Percentiles rank a stretch among this genome's conserved stretches.
Conservation (phyloP, 306 rosid species). For the Gastrolobium bilobum region DNA sequence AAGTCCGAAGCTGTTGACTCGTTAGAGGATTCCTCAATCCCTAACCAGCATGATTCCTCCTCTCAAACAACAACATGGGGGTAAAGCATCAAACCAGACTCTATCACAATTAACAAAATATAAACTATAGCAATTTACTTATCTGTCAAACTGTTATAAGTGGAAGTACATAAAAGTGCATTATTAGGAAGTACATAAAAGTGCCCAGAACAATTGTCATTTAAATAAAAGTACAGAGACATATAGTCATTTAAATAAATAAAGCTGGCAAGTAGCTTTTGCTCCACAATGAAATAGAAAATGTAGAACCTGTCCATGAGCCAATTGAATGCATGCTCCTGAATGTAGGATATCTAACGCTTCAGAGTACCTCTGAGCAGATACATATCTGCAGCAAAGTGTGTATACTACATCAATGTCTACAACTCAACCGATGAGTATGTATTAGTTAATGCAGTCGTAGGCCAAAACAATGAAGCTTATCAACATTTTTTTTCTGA, state of each 20-base stretch:
- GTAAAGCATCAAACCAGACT: too few species aligned
- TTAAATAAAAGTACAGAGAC: too few species aligned
- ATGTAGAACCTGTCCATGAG: slow-evolving; percentile 75
- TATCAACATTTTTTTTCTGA: neutral
- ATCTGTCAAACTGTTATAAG: too few species aligned
- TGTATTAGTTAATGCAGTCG: neutral
- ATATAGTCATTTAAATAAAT: neutral
- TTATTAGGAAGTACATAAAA: too few species aligned
- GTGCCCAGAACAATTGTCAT: too few species aligned
- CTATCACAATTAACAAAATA: too few species aligned
- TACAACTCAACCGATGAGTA: slow-evolving; percentile 30
- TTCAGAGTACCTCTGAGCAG: slow-evolving; percentile 80
- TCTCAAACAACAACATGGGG: too few species aligned
- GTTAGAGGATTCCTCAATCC: too few species aligned
- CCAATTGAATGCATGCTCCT: slow-evolving; percentile 87
- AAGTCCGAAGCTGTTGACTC: too few species aligned
- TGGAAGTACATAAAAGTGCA: too few species aligned
- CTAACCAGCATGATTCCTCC: too few species aligned
- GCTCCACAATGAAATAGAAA: slow-evolving; percentile 20
- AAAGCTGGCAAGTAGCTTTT: slow-evolving; percentile 2
- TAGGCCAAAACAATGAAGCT: slow-evolving; percentile 19
- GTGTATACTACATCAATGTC: slow-evolving; percentile 44
- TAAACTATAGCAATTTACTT: too few species aligned
- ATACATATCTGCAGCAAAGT: slow-evolving; percentile 72
- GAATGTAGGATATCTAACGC: slow-evolving; percentile 89